Evolutionary conservation across 192 early-diverging fungal species (phyloP), one percentile per base, ranked within the genome.

Genomic region (Coemansia sp.): DNA sequence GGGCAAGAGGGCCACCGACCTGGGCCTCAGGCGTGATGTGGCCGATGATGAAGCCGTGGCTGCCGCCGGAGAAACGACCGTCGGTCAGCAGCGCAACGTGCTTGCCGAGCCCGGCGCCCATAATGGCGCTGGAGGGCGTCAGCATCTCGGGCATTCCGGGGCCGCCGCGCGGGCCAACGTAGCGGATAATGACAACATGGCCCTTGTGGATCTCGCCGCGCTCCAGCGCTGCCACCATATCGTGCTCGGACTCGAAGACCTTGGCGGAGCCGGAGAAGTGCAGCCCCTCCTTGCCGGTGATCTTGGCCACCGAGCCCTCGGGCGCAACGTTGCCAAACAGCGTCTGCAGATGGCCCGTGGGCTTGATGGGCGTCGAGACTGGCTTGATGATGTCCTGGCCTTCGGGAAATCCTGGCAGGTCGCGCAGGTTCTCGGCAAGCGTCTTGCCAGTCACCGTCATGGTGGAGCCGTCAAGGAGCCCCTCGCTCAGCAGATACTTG

Each of bases 101-200:
- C 63, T 98, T 88, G 69, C 98, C 98, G 64, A 99, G 88, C 13
- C 98, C 98, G 6, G 98, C 96, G 46, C 98, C 98, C 98, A 99
- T 99, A 76, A 99, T 95, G 19, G 95, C 95, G 78, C 89, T 90
- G 41, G 95, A 95, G 16, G 98, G 98, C 11, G 95, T 98, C 76
- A 99, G 86, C 98, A 99, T 99, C 80, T 99, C 98, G 32, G 95
- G 94, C 98, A 99, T 99, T 59, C 98, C 98, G 8, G 98, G 98
- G 16, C 95, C 95, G 67, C 98, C 98, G 84, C 93, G 93, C 37
- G 98, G 98, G 4, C 98, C 98, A 76, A 96, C 95, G 79, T 99
- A 98, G 43, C 95, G 91, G 85, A 99, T 98, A 54, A 99, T 85
- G 54, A 90, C 88, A 41, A 95, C 93, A 78, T 97, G 87, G 39